Conservation (phyloP, 2,329 filamentous ascomycete genomes). For the Didymella exigua region DNA sequence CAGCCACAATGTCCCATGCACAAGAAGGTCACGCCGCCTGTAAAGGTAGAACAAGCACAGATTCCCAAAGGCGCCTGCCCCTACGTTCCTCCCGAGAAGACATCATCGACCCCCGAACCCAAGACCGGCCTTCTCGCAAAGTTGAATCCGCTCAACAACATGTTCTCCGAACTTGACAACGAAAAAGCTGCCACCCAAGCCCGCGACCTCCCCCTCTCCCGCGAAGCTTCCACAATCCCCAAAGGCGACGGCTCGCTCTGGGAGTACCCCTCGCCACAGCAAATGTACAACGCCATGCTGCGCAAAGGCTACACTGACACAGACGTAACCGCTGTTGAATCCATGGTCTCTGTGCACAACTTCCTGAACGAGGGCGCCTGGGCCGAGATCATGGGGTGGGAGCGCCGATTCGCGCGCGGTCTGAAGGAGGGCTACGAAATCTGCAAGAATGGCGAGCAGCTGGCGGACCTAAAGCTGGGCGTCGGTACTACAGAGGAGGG, state of each 20-base stretch:
- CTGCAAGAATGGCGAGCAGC: constrained; percentile 77
- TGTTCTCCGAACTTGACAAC: constrained; percentile 88
- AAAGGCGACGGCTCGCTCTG: constrained; percentile 79
- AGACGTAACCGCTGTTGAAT: constrained; percentile 88
- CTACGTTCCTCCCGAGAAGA: constrained; percentile 49
- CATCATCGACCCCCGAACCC: constrained; percentile 33
- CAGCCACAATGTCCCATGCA: constrained; percentile 76
- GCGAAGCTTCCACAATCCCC: constrained; percentile 90
- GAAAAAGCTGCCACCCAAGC: constrained; percentile 74
- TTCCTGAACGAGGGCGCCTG: constrained; percentile 98
- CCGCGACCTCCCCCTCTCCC: constrained; percentile 74
- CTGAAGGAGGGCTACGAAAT: constrained; percentile 73
- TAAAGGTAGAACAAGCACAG: constrained; percentile 10
- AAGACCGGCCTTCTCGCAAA: constrained; percentile 64
- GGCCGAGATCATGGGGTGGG: constrained; percentile 94
- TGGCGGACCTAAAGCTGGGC: constrained; percentile 58
- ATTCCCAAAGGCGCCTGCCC: constrained; percentile 57
- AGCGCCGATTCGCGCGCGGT: constrained; percentile 80
- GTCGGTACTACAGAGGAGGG: constrained; percentile 28
- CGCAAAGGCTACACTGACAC: constrained; percentile 97
- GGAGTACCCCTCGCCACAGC: constrained; percentile 98
- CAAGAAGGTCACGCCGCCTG: constrained; percentile 48
- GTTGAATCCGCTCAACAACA: constrained; percentile 87
- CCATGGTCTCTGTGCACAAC: constrained; percentile 98
- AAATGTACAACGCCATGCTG: constrained; percentile 99